Evolutionary conservation across 306 rosid genomes (phyloP).

Genomic region (Rosa persica): DNA sequence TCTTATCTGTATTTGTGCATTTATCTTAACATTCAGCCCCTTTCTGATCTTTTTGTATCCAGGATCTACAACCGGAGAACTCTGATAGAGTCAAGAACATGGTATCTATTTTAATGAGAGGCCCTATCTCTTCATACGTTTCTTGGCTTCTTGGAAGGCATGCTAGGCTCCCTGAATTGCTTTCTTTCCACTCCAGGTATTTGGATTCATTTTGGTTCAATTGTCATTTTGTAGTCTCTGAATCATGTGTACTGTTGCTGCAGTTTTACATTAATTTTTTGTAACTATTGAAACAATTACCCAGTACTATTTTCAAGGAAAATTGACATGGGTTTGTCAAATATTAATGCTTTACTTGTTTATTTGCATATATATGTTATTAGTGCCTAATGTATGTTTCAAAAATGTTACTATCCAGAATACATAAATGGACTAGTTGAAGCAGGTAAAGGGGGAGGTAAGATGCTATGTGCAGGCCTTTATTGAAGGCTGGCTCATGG

Average conservation of each 20-base stretch:
- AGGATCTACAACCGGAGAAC: constrained; percentile 51
- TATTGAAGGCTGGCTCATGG: no score
- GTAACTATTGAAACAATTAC: not conserved
- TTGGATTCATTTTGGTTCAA: not conserved
- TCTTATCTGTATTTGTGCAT: not conserved
- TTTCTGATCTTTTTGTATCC: not conserved
- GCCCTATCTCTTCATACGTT: constrained; percentile 65
- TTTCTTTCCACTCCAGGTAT: constrained; percentile 72
- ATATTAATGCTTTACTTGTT: not conserved
- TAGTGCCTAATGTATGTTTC: constrained; percentile 23
- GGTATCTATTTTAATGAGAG: constrained; percentile 67
- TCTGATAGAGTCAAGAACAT: constrained; percentile 71
- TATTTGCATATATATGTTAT: not conserved
- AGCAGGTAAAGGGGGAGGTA: constrained; percentile 70
- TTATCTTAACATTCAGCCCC: not conserved
- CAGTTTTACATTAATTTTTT: not conserved
- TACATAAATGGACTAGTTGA: constrained; percentile 59
- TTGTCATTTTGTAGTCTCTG: not conserved
- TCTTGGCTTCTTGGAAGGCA: constrained; percentile 53
- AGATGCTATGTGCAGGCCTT: no score
- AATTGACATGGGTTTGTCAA: not conserved
- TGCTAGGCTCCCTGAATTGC: constrained; percentile 54
- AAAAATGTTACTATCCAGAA: constrained; percentile 35
- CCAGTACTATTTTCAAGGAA: not conserved
- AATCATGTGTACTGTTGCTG: not conserved